A percentile compares a stretch with the other conserved stretches of the same genome.
Evolutionary conservation across 768 basidiomycete species (phyloP).

Genomic region (Mrakia frigida): DNA sequence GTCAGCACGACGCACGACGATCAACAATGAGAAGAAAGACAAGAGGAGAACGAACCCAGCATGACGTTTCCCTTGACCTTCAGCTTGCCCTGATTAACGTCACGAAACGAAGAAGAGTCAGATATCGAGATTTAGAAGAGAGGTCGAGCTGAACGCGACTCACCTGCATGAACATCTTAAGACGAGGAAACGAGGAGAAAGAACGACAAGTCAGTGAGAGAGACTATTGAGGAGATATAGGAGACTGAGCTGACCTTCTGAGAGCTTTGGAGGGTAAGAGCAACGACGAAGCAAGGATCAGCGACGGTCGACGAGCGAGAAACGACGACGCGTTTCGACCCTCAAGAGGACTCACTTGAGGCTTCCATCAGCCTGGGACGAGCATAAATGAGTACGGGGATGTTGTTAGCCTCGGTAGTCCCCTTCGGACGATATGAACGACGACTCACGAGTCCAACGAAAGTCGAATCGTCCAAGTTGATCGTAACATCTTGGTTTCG

Average conservation of each 20-base stretch:
- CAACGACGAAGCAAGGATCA: background rate
- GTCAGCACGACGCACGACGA: too few relatives aligned
- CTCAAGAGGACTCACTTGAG: constrained; percentile 13
- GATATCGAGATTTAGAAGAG: background rate
- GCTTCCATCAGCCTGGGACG: constrained; percentile 26
- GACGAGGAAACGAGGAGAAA: background rate
- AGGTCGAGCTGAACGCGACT: background rate
- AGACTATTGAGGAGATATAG: too few relatives aligned
- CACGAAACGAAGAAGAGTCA: background rate
- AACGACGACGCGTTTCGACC: background rate
- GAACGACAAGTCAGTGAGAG: background rate
- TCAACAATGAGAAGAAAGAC: too few relatives aligned
- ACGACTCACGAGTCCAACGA: constrained; percentile 25
- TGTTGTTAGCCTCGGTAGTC: background rate
- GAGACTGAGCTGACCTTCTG: constrained; percentile 29
- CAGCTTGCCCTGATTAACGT: constrained; percentile 6
- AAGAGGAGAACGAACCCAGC: constrained; percentile 15
- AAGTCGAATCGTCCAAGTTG: constrained; percentile 29
- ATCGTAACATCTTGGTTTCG: constrained; percentile 23
- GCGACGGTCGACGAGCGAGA: too few relatives aligned
- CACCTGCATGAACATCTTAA: constrained; percentile 27
- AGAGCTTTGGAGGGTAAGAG: background rate
- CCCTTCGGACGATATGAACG: background rate
- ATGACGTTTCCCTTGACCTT: constrained; percentile 35
- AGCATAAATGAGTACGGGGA: background rate